Percentiles rank a stretch among this genome's conserved stretches.
Evolutionary conservation across 257 asterid genomes (phyloP).

Genomic region (Capsicum baccatum): DNA sequence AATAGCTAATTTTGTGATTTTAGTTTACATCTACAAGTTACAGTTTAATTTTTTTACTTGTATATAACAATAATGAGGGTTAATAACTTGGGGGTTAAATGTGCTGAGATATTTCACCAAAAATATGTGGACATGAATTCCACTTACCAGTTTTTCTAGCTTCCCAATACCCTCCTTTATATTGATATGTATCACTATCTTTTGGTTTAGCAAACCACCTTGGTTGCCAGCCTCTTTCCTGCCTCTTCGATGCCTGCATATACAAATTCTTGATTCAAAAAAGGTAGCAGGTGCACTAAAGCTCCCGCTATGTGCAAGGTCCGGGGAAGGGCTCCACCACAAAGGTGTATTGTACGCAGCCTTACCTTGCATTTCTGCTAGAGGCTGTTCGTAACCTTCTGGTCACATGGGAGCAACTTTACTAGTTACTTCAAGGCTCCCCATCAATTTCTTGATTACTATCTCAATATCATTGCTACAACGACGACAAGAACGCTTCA

Average conservation of each 20-base stretch:
- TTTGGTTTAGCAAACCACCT: constrained; percentile 37
- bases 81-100: neutral
- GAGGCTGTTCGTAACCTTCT: too few relatives aligned
- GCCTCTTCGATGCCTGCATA: constrained; percentile 40
- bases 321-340: too few relatives aligned
- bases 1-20: constrained; percentile 11
- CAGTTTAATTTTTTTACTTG: neutral
- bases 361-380: too few relatives aligned
- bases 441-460: neutral
- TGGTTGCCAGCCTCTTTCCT: constrained; percentile 43
- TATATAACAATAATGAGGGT: neutral
- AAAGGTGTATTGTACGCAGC: too few relatives aligned
- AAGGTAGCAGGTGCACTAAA: too few relatives aligned
- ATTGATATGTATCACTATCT: constrained; percentile 35
- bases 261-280: neutral
- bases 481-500: neutral
- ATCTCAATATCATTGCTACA: neutral
- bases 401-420: too few relatives aligned
- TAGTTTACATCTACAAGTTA: constrained; percentile 1
- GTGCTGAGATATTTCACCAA: constrained; percentile 29
- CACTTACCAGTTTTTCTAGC: constrained; percentile 36
- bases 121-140: constrained; percentile 39
- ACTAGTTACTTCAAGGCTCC: too few relatives aligned
- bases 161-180: constrained; percentile 44
- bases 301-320: too few relatives aligned